Evolutionary conservation across 2,329 filamentous ascomycete species (phyloP), one percentile per base, ranked within the genome.

Genomic region (Mollisiaceae sp.): DNA sequence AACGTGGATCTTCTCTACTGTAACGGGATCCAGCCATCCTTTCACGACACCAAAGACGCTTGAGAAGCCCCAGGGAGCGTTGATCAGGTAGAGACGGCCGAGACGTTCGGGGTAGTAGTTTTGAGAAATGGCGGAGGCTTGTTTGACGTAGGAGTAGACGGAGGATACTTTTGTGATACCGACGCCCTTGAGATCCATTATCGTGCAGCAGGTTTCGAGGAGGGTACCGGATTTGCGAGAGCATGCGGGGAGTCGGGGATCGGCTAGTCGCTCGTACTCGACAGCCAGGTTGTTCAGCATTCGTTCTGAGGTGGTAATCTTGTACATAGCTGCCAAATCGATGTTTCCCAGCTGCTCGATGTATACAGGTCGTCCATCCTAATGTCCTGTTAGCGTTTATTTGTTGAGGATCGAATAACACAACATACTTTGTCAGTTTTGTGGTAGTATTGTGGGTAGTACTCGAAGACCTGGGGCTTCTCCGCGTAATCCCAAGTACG

Each of bases 51-150:
- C 85, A 86, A 95, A 99, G 69, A 93, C 91, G 72, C 86, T 86
- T 68, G 90, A 90, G 85, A 98, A 98, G 32, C 94, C 94, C 94
- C 94, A 98, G 22, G 93, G 93, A 2, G 94, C 92, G 81, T 99
- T 99, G 88, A 99, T 97, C 74, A 99, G 83, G 85, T 97, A 99
- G 77, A 99, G 86, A 81, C 93, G 94, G 76, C 95, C 95, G 66
- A 99, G 85, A 66, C 95, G 92, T 85, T 99, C 95, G 8, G 95
- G 95, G 82, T 99, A 99, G 88, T 98, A 97, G 86, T 98, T 97
- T 82, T 98, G 95, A 70, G 92, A 97, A 81, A 99, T 92, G 78
- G 83, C 89, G 39, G 93, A 95, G 55, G 93, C 93, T 77, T 91
- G 87, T 75, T 88, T 88, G 72, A 99, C 87, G 82, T 97, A 98